Percentiles rank a stretch among this genome's conserved stretches.
Evolutionary conservation across 2,329 filamentous ascomycete genomes (phyloP).

Genomic region (Monilinia fructigena): DNA sequence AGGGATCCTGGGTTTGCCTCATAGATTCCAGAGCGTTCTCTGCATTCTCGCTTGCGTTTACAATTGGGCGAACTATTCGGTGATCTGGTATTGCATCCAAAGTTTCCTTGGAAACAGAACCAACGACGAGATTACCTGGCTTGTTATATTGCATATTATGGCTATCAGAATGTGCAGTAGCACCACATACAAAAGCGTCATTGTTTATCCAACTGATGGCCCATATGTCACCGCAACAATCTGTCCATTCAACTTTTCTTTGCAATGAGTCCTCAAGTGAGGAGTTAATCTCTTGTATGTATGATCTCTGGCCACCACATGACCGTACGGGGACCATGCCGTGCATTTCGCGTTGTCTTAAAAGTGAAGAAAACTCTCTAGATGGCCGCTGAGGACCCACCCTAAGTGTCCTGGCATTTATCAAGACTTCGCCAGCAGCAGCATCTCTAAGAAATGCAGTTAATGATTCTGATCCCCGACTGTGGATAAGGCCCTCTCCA

Average conservation of each 20-base stretch:
- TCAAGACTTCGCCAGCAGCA: conserved; percentile 19
- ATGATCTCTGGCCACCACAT: conserved; percentile 28
- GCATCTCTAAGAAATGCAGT: conserved; percentile 30
- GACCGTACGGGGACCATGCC: conserved; percentile 29
- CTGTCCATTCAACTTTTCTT: conserved; percentile 55
- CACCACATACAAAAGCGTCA: conserved; percentile 57
- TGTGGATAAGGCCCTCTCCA: conserved; percentile 56
- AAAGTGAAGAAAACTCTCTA: conserved; percentile 24
- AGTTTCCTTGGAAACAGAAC: conserved; percentile 47
- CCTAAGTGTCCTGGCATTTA: conserved; percentile 12
- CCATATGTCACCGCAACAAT: conserved; percentile 61
- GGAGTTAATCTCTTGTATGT: conserved; percentile 29
- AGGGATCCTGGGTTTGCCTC: conserved; percentile 58
- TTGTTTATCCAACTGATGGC: conserved; percentile 58
- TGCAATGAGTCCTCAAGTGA: conserved; percentile 52
- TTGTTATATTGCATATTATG: conserved; percentile 68
- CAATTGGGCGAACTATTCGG: conserved; percentile 53
- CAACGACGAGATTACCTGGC: conserved; percentile 59
- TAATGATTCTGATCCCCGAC: conserved; percentile 46
- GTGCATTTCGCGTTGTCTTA: conserved; percentile 34
- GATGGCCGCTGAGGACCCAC: conserved; percentile 10
- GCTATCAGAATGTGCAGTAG: conserved; percentile 60
- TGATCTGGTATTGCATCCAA: conserved; percentile 57
- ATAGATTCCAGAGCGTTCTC: conserved; percentile 58
- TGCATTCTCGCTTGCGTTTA: conserved; percentile 45